phyloP scores from a whole-genome alignment of 257 asterid species.

The Oldenlandia corymbosa region DNA sequence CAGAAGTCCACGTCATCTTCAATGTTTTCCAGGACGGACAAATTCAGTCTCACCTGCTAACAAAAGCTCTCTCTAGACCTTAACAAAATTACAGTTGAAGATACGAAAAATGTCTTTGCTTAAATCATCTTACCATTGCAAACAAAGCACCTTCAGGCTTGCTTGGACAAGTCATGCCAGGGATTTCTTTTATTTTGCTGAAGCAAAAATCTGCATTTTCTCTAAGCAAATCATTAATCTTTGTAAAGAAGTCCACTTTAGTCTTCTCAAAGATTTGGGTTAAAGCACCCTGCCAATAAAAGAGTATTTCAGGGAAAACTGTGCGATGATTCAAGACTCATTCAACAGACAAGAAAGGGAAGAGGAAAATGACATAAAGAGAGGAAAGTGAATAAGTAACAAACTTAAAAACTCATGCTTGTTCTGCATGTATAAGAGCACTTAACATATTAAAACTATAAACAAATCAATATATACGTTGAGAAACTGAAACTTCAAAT shows the following conservation, averaged over 20 bases:
- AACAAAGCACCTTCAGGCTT: slow-evolving; percentile 92
- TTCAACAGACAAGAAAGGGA: too few species aligned
- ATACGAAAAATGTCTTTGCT: background rate
- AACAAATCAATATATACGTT: slow-evolving; percentile 48
- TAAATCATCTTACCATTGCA: slow-evolving; percentile 48
- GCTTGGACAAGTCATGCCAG: slow-evolving; percentile 64
- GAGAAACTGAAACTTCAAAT: slow-evolving; percentile 25
- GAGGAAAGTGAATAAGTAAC: too few species aligned
- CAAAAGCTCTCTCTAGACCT: slow-evolving; percentile 1
- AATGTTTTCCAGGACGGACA: slow-evolving; percentile 46
- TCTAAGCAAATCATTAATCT: slow-evolving; percentile 35
- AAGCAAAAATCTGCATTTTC: slow-evolving; percentile 50
- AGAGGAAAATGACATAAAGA: too few species aligned
- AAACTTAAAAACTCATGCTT: too few species aligned
- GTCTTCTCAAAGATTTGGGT: slow-evolving; percentile 53
- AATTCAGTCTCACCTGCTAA: slow-evolving; percentile 50
- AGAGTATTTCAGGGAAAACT: background rate
- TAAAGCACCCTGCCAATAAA: slow-evolving; percentile 56
- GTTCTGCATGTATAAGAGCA: too few species aligned
- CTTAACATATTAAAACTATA: too few species aligned
- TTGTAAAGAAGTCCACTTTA: slow-evolving; percentile 48
- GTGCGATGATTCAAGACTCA: background rate
- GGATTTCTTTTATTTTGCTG: slow-evolving; percentile 47
- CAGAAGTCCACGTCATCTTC: slow-evolving; percentile 74
- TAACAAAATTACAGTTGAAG: background rate